A percentile compares a stretch with the other conserved stretches of the same genome.
phyloP scores from a whole-genome alignment of 768 basidiomycete species.

The Daedaleopsis sinensis region DNA sequence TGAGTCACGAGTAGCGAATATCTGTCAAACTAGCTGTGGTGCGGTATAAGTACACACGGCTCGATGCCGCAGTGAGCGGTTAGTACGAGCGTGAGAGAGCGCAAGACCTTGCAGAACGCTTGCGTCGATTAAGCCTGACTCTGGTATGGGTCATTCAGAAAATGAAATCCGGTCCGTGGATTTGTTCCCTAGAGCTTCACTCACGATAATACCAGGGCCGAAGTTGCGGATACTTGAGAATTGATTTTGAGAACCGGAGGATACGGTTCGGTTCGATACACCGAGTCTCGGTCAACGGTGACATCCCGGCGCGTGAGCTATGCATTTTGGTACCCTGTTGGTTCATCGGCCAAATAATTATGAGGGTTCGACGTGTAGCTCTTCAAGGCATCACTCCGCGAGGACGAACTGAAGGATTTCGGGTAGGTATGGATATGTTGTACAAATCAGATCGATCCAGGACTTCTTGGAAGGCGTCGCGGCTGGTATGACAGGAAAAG shows the following conservation, averaged over 20 bases:
- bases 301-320: not conserved
- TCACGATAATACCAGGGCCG: no score
- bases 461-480: not conserved
- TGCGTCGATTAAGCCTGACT: no score
- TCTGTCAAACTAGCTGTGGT: not conserved
- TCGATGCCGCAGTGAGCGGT: not conserved
- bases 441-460: not conserved
- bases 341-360: not conserved
- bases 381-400: no score
- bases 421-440: not conserved
- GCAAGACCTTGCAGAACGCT: not conserved
- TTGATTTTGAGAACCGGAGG: no score
- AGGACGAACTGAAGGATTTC: no score
- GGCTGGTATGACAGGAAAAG: not conserved
- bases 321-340: not conserved
- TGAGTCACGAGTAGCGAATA: not conserved
- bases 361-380: not conserved
- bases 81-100: not conserved
- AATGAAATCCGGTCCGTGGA: no score
- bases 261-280: not conserved
- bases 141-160: no score
- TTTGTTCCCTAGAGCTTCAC: no score
- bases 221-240: no score
- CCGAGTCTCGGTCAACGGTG: not conserved
- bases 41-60: not conserved